Evolutionary conservation across 2,329 filamentous ascomycete genomes (phyloP), one percentile per base, ranked within the genome.

Genomic region (Aspergillus transmontanensis): DNA sequence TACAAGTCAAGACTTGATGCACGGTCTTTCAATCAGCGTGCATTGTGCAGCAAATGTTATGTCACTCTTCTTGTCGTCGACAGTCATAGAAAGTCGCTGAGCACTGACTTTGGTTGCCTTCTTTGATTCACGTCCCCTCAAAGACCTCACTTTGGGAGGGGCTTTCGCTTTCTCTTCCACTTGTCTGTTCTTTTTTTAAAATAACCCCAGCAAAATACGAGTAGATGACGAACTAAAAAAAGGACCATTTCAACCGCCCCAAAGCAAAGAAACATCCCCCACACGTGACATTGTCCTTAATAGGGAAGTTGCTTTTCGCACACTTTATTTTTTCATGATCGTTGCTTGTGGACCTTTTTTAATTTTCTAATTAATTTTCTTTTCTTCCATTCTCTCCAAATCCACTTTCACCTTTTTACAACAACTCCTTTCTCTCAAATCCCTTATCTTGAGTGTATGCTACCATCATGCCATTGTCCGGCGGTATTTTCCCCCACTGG

Each of bases 401-500:
- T 48, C 12, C 23, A 2, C n/a, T 43, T 61, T 43, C 50, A 34
- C 46, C 46, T 46, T 45, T 58, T 36, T 60, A 36, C 26, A 53
- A 46, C 11, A 41, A 32, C 41, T 58, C 21, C 14, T 45, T 16
- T 57, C 16, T 58, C 46, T 55, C 14, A 43, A 28, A 46, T 34
- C 53, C 58, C 36, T 34, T 23, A 41, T 56, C 55, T 48, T 46
- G 11, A 5, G 45, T 39, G 45, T 50, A 36, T 19, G 32, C 54
- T 45, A 30, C 41, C 55, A 71, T 71, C 34, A 55, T 55, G 51
- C 51, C 51, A 69, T 65, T 69, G 50, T 70, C 69, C 59, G 62
- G 65, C 54, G n/a, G n/a, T 65, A 66, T 43, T 55, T 69, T 71
- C 58, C 69, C 70, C 64, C 66, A 69, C 69, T 69, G 71, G 69